Percentiles rank a stretch among this genome's conserved stretches.
These are phyloP conservation scores for Lagerstroemia speciosa DNA, from an alignment of 345 rosid species.

Conservation along the genomic window DNA sequence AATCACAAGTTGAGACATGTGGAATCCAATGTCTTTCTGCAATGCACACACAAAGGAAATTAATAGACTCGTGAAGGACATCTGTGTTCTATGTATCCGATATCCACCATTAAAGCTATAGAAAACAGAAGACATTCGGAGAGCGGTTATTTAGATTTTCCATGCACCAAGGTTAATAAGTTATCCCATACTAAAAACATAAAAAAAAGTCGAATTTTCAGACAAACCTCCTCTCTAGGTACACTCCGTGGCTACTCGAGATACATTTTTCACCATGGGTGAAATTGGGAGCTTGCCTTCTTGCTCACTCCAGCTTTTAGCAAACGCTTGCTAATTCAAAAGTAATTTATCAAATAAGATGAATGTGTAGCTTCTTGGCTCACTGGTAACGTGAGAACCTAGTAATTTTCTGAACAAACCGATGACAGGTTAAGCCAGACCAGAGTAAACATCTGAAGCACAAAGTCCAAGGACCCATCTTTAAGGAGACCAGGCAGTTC, in stretches of 20 bases:
- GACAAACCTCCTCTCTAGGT: no score
- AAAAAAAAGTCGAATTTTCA: no score
- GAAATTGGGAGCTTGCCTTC: no score
- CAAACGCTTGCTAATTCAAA: no score
- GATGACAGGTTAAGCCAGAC: background rate
- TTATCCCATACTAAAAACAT: no score
- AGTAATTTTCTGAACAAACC: no score
- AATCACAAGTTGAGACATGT: conserved; percentile 2
- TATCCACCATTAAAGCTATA: conserved; percentile 15
- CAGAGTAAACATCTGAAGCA: conserved; percentile 1
- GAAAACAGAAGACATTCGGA: conserved; percentile 19
- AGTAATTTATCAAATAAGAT: no score
- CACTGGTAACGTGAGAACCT: no score
- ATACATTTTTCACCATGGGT: no score
- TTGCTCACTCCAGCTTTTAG: no score
- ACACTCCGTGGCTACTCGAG: no score
- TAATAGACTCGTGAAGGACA: conserved; percentile 28
- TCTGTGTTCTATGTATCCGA: conserved; percentile 14
- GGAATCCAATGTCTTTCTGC: conserved; percentile 29
- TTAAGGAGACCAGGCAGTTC: conserved; percentile 1
- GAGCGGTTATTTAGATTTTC: background rate
- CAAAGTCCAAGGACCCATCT: background rate
- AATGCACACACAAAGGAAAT: conserved; percentile 16
- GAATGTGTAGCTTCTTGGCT: no score
- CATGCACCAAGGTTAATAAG: background rate